Evolutionary conservation across 2,329 filamentous ascomycete species (phyloP).

Genomic region (Aspergillus arachidicola): DNA sequence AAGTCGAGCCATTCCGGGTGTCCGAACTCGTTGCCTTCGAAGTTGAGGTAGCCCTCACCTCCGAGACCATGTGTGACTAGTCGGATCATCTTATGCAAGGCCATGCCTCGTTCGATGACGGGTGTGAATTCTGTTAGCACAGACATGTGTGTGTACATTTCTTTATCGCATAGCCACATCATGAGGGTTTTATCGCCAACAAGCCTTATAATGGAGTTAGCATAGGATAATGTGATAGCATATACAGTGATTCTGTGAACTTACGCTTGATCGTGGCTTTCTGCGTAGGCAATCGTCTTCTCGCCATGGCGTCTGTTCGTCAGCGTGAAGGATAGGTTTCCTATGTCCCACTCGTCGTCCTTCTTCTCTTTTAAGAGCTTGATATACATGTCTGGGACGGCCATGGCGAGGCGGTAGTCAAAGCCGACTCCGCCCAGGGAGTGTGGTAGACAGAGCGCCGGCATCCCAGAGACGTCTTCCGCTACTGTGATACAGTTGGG

Average conservation of each 20-base stretch:
- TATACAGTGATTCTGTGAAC: conserved; percentile 38
- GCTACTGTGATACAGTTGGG: conserved; percentile 88
- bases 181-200: conserved; percentile 96
- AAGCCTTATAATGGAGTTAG: conserved; percentile 57
- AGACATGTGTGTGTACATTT: conserved; percentile 99
- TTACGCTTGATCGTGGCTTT: conserved; percentile 97
- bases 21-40: conserved; percentile 98
- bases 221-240: neutral
- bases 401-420: conserved; percentile 97
- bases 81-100: conserved; percentile 96
- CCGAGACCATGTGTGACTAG: conserved; percentile 88
- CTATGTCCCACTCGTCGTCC: conserved; percentile 91
- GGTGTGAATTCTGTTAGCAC: conserved; percentile 78
- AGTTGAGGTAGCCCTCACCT: conserved; percentile 97
- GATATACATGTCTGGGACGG: conserved; percentile 98
- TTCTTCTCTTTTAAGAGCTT: conserved; percentile 94
- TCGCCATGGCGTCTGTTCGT: conserved; percentile 93
- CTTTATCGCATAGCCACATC: conserved; percentile 97
- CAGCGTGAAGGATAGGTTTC: conserved; percentile 79
- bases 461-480: conserved; percentile 98
- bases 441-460: conserved; percentile 85
- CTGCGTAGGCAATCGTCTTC: conserved; percentile 97
- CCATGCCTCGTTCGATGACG: conserved; percentile 85
- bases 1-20: conserved; percentile 99
- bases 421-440: conserved; percentile 91